phyloP scores from a whole-genome alignment of 805 yeast genomes.

The Yamadazyma endophytica region DNA sequence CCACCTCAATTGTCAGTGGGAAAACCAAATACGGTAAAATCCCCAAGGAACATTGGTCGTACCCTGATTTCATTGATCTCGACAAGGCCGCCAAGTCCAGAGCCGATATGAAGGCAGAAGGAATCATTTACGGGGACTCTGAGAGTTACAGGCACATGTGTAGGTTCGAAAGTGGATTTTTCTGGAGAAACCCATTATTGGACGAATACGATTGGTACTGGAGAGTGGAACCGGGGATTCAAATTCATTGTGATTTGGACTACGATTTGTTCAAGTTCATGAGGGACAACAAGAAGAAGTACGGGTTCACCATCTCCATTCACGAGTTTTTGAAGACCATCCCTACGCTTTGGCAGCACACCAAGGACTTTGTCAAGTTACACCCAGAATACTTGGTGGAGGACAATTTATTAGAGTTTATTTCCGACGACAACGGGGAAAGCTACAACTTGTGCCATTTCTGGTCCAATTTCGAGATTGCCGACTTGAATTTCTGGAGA shows the following conservation, averaged over 20 bases:
- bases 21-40: conserved; percentile 58
- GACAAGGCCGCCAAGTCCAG: conserved; percentile 33
- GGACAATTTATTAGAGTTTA: conserved; percentile 11
- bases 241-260: conserved; percentile 55
- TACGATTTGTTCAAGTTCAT: conserved; percentile 61
- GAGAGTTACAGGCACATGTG: conserved; percentile 71
- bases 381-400: conserved; percentile 14
- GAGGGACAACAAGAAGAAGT: conserved; percentile 52
- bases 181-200: conserved; percentile 57
- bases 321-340: conserved; percentile 62
- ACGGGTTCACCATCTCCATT: conserved; percentile 65
- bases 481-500: conserved; percentile 68
- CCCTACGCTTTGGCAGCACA: conserved; percentile 56
- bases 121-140: conserved; percentile 54
- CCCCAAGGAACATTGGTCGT: conserved; percentile 62
- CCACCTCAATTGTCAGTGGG: conserved; percentile 53
- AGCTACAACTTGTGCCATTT: conserved; percentile 70
- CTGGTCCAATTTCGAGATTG: conserved; percentile 78
- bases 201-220: conserved; percentile 62
- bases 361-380: conserved; percentile 41
- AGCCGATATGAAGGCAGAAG: conserved; percentile 36
- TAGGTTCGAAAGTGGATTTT: conserved; percentile 48
- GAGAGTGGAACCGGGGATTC: conserved; percentile 73
- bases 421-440: conserved; percentile 8
- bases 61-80: conserved; percentile 60